phyloP scores from a whole-genome alignment of 345 rosid genomes.

The Pugionium dolabratum region DNA sequence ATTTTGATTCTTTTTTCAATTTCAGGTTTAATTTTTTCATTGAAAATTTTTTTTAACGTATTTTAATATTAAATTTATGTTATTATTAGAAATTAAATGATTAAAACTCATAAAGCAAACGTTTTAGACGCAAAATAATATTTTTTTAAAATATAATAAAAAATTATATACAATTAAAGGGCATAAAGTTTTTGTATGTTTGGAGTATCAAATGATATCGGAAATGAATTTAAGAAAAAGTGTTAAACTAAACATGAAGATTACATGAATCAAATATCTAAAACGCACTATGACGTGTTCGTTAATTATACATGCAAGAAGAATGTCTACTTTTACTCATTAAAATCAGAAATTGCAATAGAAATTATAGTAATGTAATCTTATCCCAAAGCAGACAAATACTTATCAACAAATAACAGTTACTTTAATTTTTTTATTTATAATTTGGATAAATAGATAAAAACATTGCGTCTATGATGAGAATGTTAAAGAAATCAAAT shows the following conservation, averaged over 20 bases:
- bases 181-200: not conserved
- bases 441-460: not conserved
- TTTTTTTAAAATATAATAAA: too few relatives aligned
- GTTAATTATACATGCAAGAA: conserved; percentile 27
- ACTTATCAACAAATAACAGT: conserved; percentile 33
- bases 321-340: conserved; percentile 4
- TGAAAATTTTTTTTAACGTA: too few relatives aligned
- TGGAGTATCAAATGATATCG: not conserved
- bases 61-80: too few relatives aligned
- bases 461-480: conserved; percentile 25
- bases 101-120: too few relatives aligned
- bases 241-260: conserved; percentile 18
- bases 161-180: not conserved
- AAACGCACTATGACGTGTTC: conserved; percentile 13
- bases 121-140: too few relatives aligned
- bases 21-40: too few relatives aligned
- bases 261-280: conserved; percentile 19
- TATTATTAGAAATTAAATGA: too few relatives aligned
- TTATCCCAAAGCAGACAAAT: conserved; percentile 27
- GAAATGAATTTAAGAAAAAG: conserved; percentile 1
- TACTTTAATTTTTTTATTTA: not conserved
- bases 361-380: not conserved
- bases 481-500: conserved; percentile 23
- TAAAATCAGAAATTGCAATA: not conserved
- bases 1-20: too few relatives aligned